Conservation (phyloP, 2,329 filamentous ascomycete genomes). For the Didymellaceae sp. region DNA sequence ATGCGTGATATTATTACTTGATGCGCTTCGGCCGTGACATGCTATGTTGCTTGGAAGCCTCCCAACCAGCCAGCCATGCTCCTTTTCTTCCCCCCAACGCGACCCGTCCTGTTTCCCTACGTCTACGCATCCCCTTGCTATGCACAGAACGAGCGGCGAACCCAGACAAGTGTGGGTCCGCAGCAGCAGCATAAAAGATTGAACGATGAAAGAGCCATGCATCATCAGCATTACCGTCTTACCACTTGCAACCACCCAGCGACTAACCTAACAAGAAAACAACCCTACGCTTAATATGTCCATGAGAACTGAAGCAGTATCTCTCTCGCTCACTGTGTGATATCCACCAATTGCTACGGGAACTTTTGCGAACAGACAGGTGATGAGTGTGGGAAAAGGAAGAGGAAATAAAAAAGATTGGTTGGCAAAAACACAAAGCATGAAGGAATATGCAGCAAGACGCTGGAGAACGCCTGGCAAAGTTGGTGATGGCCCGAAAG, state of each 20-base stretch:
- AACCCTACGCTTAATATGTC: conserved; percentile 34
- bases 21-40: conserved; percentile 19
- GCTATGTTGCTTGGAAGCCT: conserved; percentile 6
- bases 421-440: conserved; percentile 8
- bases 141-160: conserved; percentile 37
- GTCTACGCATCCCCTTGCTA: no score
- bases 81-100: conserved; percentile 9
- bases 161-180: no score
- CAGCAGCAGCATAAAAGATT: no score
- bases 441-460: conserved; percentile 26
- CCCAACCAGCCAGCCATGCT: conserved; percentile 1
- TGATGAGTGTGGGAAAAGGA: no score
- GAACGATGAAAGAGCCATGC: conserved; percentile 23
- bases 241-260: conserved; percentile 11
- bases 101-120: no score
- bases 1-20: conserved; percentile 26
- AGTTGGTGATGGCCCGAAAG: conserved; percentile 14
- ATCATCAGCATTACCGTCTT: conserved; percentile 36
- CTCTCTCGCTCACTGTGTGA: no score
- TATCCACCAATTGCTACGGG: conserved; percentile 5
- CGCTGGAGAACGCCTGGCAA: conserved; percentile 41
- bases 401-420: no score
- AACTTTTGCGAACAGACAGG: conserved; percentile 19
- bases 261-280: no score
- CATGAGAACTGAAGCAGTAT: conserved; percentile 31